Evolutionary conservation across 805 yeast genomes (phyloP).

Genomic region (Candida cerambycidarum): DNA sequence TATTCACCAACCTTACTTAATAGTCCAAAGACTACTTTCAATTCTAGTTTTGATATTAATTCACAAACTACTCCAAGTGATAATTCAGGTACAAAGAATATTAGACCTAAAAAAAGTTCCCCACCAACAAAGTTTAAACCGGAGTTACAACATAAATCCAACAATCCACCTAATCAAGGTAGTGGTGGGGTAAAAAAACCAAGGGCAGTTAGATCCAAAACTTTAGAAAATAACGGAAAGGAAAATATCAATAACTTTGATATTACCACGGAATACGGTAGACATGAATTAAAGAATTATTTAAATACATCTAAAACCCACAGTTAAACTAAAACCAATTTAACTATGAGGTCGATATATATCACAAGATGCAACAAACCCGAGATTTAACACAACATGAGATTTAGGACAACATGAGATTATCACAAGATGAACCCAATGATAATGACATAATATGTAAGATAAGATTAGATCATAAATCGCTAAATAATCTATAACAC

Average conservation of each 20-base stretch:
- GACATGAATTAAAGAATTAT: conserved; percentile 23
- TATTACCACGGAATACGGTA: conserved; percentile 28
- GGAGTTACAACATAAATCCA: not conserved
- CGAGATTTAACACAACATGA: too few species aligned
- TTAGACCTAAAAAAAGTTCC: not conserved
- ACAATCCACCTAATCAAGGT: not conserved
- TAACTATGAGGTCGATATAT: not conserved
- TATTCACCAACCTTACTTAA: too few species aligned
- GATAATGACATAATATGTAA: too few species aligned
- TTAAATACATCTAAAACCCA: too few species aligned
- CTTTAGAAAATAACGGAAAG: not conserved
- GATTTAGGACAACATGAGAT: too few species aligned
- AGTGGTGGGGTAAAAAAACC: not conserved
- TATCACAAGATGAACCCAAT: too few species aligned
- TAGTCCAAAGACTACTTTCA: too few species aligned
- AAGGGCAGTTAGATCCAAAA: not conserved
- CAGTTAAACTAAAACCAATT: not conserved
- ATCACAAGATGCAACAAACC: not conserved
- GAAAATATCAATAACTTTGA: conserved; percentile 20
- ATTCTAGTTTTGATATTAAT: too few species aligned
- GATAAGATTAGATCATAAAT: too few species aligned
- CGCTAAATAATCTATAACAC: too few species aligned
- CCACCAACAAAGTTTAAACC: not conserved
- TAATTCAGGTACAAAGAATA: too few species aligned
- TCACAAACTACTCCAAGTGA: not conserved